These are phyloP conservation scores for Leccinum variicolor DNA, from an alignment of 768 basidiomycete genomes.

Conservation along the genomic window DNA sequence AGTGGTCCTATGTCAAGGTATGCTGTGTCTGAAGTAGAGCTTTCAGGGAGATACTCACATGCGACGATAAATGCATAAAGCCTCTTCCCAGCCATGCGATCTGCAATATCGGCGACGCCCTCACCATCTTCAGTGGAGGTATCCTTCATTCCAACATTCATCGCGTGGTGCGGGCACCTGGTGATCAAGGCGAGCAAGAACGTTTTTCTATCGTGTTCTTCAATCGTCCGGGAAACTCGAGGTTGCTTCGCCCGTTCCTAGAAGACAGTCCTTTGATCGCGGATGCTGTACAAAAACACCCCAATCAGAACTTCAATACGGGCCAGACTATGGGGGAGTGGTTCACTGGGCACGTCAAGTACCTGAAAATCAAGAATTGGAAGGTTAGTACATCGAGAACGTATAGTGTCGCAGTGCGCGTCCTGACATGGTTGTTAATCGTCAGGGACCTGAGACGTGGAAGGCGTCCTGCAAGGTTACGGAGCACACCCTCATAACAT, in stretches of 20 bases:
- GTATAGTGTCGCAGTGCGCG: neutral
- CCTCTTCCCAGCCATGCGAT: neutral
- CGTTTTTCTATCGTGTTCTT: neutral
- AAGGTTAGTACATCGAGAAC: neutral
- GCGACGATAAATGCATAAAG: neutral
- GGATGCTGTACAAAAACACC: neutral
- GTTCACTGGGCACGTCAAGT: neutral
- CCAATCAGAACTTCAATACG: neutral
- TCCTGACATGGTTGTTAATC: neutral
- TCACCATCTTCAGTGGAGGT: neutral
- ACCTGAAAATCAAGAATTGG: neutral
- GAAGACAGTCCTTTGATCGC: neutral
- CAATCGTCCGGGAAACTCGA: neutral
- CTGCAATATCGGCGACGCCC: neutral
- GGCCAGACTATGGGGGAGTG: neutral
- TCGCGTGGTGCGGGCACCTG: neutral
- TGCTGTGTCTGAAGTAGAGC: neutral
- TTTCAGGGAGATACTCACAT: neutral
- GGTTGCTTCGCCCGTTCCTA: neutral
- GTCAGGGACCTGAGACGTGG: conserved; percentile 30
- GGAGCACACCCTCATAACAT: conserved; percentile 20
- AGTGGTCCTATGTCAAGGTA: neutral
- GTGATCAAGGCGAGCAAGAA: neutral
- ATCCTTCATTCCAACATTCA: neutral
- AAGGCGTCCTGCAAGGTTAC: conserved; percentile 26